These are phyloP conservation scores for Mycosphaerella sp. DNA, from an alignment of 2,329 filamentous ascomycete genomes.

Conservation along the genomic window DNA sequence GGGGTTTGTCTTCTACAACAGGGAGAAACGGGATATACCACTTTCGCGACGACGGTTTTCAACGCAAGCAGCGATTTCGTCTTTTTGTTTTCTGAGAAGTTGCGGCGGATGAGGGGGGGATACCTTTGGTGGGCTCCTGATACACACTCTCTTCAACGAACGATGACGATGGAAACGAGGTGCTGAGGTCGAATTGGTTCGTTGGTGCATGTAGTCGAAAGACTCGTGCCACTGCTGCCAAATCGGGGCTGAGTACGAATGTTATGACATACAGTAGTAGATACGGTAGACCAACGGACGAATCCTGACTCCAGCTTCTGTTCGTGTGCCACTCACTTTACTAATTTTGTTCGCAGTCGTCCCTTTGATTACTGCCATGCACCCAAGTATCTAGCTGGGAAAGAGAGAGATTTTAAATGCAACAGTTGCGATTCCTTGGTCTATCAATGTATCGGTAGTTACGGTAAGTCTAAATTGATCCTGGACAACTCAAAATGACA, in stretches of 20 bases:
- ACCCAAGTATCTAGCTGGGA: too few relatives aligned
- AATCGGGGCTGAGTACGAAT: background rate
- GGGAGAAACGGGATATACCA: constrained; percentile 20
- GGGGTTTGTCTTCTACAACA: background rate
- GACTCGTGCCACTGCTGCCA: background rate
- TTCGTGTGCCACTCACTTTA: too few relatives aligned
- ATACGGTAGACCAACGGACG: background rate
- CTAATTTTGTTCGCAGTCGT: too few relatives aligned
- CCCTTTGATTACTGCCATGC: too few relatives aligned
- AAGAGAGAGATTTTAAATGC: too few relatives aligned
- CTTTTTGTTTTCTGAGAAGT: background rate
- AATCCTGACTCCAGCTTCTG: background rate
- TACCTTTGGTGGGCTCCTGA: background rate
- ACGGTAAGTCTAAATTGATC: too few relatives aligned
- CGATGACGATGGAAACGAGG: background rate
- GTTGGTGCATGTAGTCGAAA: background rate
- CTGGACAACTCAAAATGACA: too few relatives aligned
- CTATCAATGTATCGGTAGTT: too few relatives aligned
- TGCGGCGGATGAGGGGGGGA: background rate
- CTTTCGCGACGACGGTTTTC: constrained; percentile 12
- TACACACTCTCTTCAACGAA: background rate
- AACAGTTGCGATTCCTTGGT: too few relatives aligned
- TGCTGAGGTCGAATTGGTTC: background rate
- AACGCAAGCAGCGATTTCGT: background rate
- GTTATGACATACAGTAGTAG: background rate